Conservation (phyloP, 306 rosid species). For the Malus orientalis region DNA sequence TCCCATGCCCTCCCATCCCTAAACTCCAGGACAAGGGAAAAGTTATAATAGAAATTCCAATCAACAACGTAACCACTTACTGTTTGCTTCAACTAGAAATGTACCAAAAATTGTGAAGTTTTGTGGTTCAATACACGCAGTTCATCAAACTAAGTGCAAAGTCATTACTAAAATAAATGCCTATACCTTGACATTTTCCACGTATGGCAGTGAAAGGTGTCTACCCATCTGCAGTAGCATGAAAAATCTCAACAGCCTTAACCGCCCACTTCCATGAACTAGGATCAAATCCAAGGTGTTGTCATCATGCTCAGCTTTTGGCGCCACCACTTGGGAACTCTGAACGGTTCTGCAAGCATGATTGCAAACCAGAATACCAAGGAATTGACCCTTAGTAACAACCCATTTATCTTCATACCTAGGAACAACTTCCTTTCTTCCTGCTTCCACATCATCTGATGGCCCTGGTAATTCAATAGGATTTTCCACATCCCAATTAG, state of each 20-base stretch:
- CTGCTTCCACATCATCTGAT: constrained; percentile 51
- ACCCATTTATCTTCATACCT: constrained; percentile 72
- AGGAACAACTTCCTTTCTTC: constrained; percentile 53
- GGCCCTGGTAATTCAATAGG: constrained; percentile 93
- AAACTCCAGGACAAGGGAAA: neutral
- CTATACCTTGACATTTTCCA: constrained; percentile 84
- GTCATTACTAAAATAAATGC: neutral
- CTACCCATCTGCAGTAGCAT: constrained; percentile 89
- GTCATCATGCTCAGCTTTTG: constrained; percentile 84
- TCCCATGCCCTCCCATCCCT: neutral
- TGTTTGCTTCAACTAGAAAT: neutral
- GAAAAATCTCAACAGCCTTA: constrained; percentile 82
- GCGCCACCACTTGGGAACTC: constrained; percentile 95
- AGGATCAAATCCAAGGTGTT: constrained; percentile 71
- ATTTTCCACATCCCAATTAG: constrained; percentile 83
- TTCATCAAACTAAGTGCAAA: neutral
- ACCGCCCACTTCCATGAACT: constrained; percentile 88
- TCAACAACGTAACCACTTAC: neutral
- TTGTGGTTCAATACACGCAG: constrained; percentile 9
- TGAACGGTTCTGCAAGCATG: constrained; percentile 97
- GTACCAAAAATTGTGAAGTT: constrained; percentile 1
- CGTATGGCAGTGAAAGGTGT: constrained; percentile 91
- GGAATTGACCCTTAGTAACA: constrained; percentile 66
- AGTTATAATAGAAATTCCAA: neutral
- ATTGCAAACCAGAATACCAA: constrained; percentile 92